These are phyloP conservation scores for Blastobotrys parvus DNA, from an alignment of 805 yeast genomes.

Conservation along the genomic window DNA sequence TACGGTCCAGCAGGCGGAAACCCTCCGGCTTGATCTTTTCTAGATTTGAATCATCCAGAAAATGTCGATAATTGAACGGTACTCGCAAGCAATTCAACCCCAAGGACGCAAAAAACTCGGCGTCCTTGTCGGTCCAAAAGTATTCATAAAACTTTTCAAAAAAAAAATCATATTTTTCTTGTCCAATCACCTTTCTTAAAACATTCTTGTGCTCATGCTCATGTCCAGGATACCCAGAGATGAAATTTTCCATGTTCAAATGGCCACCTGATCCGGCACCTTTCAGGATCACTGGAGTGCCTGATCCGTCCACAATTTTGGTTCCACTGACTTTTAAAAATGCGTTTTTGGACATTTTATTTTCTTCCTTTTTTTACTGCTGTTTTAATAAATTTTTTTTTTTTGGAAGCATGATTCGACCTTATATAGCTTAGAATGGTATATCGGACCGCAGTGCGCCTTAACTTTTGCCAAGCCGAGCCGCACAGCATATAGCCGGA, in stretches of 20 bases:
- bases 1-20: constrained; percentile 36
- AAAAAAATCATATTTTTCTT: constrained; percentile 41
- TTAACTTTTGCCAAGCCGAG: no score
- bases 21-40: constrained; percentile 37
- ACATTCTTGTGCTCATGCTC: constrained; percentile 43
- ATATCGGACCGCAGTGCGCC: no score
- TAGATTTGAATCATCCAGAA: constrained; percentile 39
- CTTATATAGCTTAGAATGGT: no score
- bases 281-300: constrained; percentile 34
- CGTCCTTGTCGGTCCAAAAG: constrained; percentile 45
- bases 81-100: constrained; percentile 41
- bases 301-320: constrained; percentile 39
- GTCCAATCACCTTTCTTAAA: constrained; percentile 34
- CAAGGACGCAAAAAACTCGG: constrained; percentile 36
- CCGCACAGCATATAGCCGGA: no score
- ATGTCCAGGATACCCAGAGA: constrained; percentile 47
- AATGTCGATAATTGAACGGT: constrained; percentile 46
- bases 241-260: constrained; percentile 48
- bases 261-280: constrained; percentile 43
- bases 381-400: no score
- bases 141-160: constrained; percentile 45
- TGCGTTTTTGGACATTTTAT: constrained; percentile 5
- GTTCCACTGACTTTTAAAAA: constrained; percentile 39
- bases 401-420: no score
- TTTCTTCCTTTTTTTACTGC: no score